phyloP scores from a whole-genome alignment of 306 rosid species.

The Quercus robur region DNA sequence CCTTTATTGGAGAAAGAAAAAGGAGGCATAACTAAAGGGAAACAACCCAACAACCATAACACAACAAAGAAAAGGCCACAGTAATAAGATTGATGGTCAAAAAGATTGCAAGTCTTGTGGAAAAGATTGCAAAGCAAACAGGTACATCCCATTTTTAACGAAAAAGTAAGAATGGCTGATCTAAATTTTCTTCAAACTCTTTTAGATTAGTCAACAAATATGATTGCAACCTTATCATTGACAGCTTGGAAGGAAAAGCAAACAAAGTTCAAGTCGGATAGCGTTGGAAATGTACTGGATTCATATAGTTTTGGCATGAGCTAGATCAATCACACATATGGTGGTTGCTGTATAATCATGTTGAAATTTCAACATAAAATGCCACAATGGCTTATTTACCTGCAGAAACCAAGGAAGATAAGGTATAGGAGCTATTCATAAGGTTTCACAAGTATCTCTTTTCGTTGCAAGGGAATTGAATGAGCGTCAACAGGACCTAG shows the following conservation, averaged over 20 bases:
- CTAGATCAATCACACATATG: conserved; percentile 29
- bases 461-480: too few species aligned
- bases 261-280: conserved; percentile 23
- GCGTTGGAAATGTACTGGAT: conserved; percentile 9
- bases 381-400: too few species aligned
- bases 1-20: conserved; percentile 28
- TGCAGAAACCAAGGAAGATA: too few species aligned
- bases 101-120: conserved; percentile 42
- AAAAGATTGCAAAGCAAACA: conserved; percentile 54
- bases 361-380: too few species aligned
- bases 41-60: conserved; percentile 44
- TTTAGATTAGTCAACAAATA: conserved; percentile 64
- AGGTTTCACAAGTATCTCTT: too few species aligned
- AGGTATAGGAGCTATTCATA: too few species aligned
- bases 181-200: conserved; percentile 30
- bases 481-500: too few species aligned
- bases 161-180: conserved; percentile 39
- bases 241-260: conserved; percentile 48
- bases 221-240: conserved; percentile 54
- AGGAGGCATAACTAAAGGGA: conserved; percentile 30
- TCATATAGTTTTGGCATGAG: conserved; percentile 37
- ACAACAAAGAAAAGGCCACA: conserved; percentile 37
- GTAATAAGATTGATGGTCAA: conserved; percentile 62
- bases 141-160: conserved; percentile 32
- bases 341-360: too few species aligned